Percentiles rank a stretch among this genome's conserved stretches.
These are phyloP conservation scores for Ceratocystis harringtonii DNA, from an alignment of 2,329 filamentous ascomycete genomes.

Conservation along the genomic window DNA sequence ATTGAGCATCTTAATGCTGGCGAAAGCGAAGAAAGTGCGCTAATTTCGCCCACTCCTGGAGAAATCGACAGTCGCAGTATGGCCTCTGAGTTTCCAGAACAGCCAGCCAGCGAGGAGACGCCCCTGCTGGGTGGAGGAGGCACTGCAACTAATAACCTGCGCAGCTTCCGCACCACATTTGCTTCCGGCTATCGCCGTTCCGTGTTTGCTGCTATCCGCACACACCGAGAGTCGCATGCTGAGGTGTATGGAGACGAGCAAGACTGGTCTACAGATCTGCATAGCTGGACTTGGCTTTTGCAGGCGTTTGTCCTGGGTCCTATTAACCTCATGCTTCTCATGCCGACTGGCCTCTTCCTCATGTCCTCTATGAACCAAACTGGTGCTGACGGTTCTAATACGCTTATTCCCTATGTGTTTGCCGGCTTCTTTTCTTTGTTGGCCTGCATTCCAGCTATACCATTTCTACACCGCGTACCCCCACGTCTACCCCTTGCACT, in stretches of 20 bases:
- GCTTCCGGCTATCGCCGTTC: constrained; percentile 41
- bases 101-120: constrained; percentile 30
- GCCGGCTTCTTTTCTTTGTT: constrained; percentile 55
- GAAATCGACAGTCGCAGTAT: constrained; percentile 15
- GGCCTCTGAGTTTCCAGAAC: constrained; percentile 12
- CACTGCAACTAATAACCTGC: constrained; percentile 17
- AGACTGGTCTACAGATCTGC: constrained; percentile 65
- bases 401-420: constrained; percentile 55
- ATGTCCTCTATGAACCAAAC: constrained; percentile 65
- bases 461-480: constrained; percentile 75
- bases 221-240: constrained; percentile 23
- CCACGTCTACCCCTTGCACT: constrained; percentile 69
- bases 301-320: constrained; percentile 73
- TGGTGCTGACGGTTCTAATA: constrained; percentile 62
- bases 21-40: constrained; percentile 12
- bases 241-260: constrained; percentile 58
- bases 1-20: constrained; percentile 7
- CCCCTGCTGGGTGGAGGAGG: constrained; percentile 28
- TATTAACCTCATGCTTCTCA: constrained; percentile 60
- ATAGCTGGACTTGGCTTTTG: constrained; percentile 73
- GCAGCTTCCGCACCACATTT: constrained; percentile 34
- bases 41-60: constrained; percentile 24
- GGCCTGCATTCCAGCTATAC: constrained; percentile 59
- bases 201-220: constrained; percentile 25
- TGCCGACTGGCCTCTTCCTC: constrained; percentile 59